These are phyloP conservation scores for Litchi chinensis DNA, from an alignment of 345 rosid species.

Conservation along the genomic window DNA sequence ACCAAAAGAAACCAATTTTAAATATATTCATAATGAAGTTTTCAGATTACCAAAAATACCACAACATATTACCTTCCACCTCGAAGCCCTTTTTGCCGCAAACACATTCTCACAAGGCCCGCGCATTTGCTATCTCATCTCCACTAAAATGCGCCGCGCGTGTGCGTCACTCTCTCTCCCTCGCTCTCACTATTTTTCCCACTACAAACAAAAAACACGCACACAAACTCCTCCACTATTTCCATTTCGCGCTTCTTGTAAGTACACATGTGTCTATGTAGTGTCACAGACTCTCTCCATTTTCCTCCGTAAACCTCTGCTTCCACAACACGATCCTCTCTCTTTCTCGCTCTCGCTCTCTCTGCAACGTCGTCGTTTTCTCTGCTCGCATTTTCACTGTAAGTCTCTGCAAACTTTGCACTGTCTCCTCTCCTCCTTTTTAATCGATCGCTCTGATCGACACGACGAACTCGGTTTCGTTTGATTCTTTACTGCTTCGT, in stretches of 20 bases:
- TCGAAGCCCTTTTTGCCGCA: no score
- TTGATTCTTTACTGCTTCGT: not conserved
- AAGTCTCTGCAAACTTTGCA: not conserved
- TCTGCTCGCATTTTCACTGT: not conserved
- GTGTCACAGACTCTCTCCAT: no score
- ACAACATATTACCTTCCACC: no score
- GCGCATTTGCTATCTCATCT: no score
- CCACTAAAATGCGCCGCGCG: not conserved
- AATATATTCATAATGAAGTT: no score
- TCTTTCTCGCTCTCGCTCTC: not conserved
- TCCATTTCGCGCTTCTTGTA: conserved; percentile 10
- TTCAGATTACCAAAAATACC: no score
- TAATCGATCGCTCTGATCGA: not conserved
- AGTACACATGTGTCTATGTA: not conserved
- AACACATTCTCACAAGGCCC: no score
- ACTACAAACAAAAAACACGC: no score
- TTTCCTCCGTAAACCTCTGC: not conserved
- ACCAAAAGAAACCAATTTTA: no score
- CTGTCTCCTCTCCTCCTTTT: not conserved
- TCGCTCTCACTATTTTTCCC: no score
- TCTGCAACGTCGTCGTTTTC: no score
- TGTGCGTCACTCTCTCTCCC: not conserved
- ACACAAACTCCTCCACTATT: not conserved
- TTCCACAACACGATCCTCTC: not conserved
- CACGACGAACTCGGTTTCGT: not conserved